Evolutionary conservation across 495 filamentous ascomycete genomes (phyloP).

Genomic region (Xylaria bambusicola): DNA sequence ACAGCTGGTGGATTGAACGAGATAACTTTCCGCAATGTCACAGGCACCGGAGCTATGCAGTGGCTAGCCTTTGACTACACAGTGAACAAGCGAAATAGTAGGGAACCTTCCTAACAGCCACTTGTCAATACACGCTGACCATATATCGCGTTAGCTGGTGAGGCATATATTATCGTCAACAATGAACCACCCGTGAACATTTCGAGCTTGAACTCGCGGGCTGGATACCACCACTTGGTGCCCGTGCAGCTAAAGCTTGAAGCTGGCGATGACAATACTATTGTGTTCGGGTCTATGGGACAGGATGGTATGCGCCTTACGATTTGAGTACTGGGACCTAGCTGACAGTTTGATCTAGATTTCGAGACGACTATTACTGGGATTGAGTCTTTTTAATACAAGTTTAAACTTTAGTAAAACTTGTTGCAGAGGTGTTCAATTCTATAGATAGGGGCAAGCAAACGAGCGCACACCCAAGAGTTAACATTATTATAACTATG

Average conservation of each 20-base stretch:
- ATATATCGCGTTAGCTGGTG: constrained; percentile 28
- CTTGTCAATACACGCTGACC: neutral
- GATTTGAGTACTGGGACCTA: no score
- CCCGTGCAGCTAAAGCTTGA: constrained; percentile 40
- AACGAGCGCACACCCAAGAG: no score
- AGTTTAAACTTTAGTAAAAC: no score
- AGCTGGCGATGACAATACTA: constrained; percentile 38
- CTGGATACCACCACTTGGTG: constrained; percentile 41
- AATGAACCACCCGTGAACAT: constrained; percentile 40
- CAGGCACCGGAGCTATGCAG: constrained; percentile 38
- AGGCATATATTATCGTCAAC: constrained; percentile 45
- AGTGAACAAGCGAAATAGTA: constrained; percentile 36
- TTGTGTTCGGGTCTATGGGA: constrained; percentile 40
- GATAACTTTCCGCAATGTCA: constrained; percentile 44
- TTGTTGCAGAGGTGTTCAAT: no score
- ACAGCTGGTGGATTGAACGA: constrained; percentile 22
- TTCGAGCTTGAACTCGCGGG: constrained; percentile 42
- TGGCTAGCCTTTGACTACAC: constrained; percentile 48
- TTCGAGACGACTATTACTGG: no score
- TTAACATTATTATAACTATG: no score
- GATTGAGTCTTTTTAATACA: no score
- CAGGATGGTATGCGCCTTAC: constrained; percentile 26
- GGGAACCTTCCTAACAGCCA: neutral
- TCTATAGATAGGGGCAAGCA: no score
- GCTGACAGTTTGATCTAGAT: no score